Evolutionary conservation across 176 grass and related monocot species (phyloP).

Genomic region (Panicum miliaceum): DNA sequence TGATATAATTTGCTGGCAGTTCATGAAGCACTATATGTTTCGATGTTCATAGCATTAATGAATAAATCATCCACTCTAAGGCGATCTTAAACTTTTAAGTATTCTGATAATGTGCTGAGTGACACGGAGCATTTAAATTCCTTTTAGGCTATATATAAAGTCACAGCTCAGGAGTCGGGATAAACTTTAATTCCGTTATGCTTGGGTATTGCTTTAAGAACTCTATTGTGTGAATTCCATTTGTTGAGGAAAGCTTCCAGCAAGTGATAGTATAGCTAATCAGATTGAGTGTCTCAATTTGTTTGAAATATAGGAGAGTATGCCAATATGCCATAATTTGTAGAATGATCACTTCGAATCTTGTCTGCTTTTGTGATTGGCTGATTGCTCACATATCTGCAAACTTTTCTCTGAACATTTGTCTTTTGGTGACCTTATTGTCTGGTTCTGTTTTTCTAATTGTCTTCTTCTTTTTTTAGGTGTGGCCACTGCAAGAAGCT

Average conservation of each 20-base stretch:
- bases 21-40: neutral
- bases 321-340: neutral
- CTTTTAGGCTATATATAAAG: neutral
- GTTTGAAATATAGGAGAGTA: neutral
- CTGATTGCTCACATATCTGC: neutral
- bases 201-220: neutral
- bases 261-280: neutral
- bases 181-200: neutral
- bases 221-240: neutral
- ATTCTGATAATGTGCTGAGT: neutral
- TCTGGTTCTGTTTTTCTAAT: neutral
- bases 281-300: neutral
- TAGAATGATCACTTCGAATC: neutral
- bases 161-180: neutral
- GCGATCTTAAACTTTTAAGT: neutral
- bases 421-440: neutral
- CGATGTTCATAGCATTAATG: neutral
- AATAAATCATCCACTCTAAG: neutral
- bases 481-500: slow-evolving; percentile 99
- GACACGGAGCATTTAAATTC: neutral
- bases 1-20: neutral
- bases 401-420: neutral
- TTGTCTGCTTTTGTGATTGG: neutral
- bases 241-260: neutral
- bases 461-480: slow-evolving; percentile 51